A percentile compares a stretch with the other conserved stretches of the same genome.
Conservation (phyloP, 148 eudicot species). For the Oxyria digyna region DNA sequence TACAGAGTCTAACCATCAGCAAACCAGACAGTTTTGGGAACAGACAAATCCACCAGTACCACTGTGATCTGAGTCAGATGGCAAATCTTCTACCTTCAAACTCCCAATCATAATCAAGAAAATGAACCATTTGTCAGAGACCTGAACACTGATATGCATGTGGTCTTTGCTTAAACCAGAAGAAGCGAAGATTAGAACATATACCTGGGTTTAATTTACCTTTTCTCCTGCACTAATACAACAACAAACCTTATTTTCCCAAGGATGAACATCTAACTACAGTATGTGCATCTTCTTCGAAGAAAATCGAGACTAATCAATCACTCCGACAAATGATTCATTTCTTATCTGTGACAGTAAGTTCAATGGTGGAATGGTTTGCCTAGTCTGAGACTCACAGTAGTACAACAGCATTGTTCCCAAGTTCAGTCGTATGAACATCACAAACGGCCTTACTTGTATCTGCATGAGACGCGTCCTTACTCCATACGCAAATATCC, state of each 20-base stretch:
- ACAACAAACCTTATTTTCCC: background rate
- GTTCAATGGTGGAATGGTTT: background rate
- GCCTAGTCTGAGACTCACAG: background rate
- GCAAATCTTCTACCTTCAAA: background rate
- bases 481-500: conserved; percentile 42
- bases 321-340: background rate
- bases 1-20: background rate
- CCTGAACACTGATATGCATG: too few relatives aligned
- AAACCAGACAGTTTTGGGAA: background rate
- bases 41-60: background rate
- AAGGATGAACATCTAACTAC: background rate
- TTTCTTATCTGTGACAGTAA: background rate
- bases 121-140: background rate
- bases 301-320: background rate
- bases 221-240: background rate
- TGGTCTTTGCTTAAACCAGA: too few relatives aligned
- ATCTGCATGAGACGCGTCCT: background rate
- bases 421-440: background rate
- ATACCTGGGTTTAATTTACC: background rate
- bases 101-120: background rate
- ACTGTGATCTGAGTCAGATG: background rate
- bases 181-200: background rate
- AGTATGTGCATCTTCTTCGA: background rate
- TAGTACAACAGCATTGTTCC: background rate
- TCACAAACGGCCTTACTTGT: background rate